These are phyloP conservation scores for Tetracentron sinense DNA, from an alignment of 164 flowering plant species.

Conservation along the genomic window DNA sequence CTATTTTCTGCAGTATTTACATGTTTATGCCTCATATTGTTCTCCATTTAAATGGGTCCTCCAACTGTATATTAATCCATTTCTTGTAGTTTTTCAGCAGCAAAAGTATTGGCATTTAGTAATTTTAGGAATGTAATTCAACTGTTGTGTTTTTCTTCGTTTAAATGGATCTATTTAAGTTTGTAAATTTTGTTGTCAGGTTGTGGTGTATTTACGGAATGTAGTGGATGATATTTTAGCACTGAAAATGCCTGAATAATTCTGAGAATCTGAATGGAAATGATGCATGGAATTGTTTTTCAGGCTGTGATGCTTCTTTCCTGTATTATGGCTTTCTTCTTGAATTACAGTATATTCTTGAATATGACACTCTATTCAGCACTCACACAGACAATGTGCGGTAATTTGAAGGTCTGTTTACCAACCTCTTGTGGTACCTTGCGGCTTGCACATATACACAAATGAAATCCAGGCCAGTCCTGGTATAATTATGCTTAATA, in stretches of 20 bases:
- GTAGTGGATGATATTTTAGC: too few species aligned
- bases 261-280: too few species aligned
- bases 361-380: constrained; percentile 90
- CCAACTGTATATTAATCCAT: not conserved
- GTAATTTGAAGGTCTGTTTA: constrained; percentile 70
- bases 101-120: not conserved
- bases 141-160: not conserved
- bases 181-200: too few species aligned
- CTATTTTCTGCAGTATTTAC: too few species aligned
- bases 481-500: too few species aligned
- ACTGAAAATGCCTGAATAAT: too few species aligned
- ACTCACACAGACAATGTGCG: constrained; percentile 86
- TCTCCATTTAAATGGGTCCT: not conserved
- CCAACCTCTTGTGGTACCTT: too few species aligned
- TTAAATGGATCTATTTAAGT: not conserved
- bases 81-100: not conserved
- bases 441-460: not conserved
- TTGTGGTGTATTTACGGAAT: too few species aligned
- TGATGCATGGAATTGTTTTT: constrained; percentile 17
- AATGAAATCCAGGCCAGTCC: too few species aligned
- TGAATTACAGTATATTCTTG: constrained; percentile 70
- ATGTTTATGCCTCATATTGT: not conserved
- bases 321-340: constrained; percentile 74
- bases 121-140: not conserved
- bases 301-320: constrained; percentile 84